Evolutionary conservation across 768 basidiomycete species (phyloP), one percentile per base, ranked within the genome.

Genomic region (Termitomyces sp.): DNA sequence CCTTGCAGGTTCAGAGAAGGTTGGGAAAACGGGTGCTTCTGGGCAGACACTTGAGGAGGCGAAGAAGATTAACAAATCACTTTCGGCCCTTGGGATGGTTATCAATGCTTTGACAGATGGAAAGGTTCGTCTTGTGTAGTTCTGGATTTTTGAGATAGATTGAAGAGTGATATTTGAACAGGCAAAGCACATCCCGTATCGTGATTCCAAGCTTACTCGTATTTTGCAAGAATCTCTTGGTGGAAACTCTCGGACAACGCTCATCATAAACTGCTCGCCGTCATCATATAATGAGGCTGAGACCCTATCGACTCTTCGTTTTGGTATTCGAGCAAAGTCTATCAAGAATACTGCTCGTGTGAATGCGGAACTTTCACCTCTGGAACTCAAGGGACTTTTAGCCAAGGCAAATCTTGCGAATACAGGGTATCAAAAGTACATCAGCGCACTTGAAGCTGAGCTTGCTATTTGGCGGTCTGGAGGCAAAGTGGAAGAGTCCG

Each of bases 281-380:
- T 96, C 94, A 1, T 88, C 92, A 0, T 99, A 95, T 79, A 99
- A 99, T 70, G 97, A 98, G 73, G 81, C 92, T 2, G 97, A 99
- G 75, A 99, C 97, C 0, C 81, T 99, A 38, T 91, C 90, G 3
- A 99, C 97, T 4, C 85, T 99, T n/a, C 90, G 97, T 31, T 99
- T 99, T 73, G 97, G 97, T 81, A 98, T 98, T 72, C 93, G 97
- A 65, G 96, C 97, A n/a, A 99, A 99, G 77, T 92, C 93, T n/a
- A 99, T 99, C 86, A 98, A 98, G 92, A 99, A 99, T 76, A 93
- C 92, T 63, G 97, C 97, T 63, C 91, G 97, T 50, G 93, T 99
- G 77, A 99, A 99, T 74, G 94, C 95, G 57, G 97, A 99, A 74
- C 84, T 99, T 56, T 93, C 96, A 2, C 96, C 97, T 2, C 80